A percentile compares a stretch with the other conserved stretches of the same genome.
Conservation (phyloP, 371 early-diverging fungal species). For the Apophysomyces ossiformis region DNA sequence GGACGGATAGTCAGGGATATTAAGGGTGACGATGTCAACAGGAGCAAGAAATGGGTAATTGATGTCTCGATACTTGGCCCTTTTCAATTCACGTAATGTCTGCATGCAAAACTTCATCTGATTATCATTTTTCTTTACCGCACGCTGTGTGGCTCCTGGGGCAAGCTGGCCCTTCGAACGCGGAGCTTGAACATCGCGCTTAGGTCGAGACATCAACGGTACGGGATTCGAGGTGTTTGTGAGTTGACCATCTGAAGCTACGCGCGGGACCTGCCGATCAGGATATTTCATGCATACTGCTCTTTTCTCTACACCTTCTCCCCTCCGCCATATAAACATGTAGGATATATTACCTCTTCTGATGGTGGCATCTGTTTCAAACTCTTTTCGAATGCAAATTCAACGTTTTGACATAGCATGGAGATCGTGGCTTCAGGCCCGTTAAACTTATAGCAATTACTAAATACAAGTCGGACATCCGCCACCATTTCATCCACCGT, state of each 20-base stretch:
- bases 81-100: conserved; percentile 79
- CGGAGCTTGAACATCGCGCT: conserved; percentile 77
- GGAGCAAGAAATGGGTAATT: conserved; percentile 87
- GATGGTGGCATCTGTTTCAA: conserved; percentile 71
- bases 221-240: neutral
- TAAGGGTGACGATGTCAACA: conserved; percentile 91
- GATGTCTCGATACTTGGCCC: conserved; percentile 72
- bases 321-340: neutral
- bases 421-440: conserved; percentile 80
- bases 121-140: conserved; percentile 60
- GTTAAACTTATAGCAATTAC: conserved; percentile 94
- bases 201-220: conserved; percentile 48
- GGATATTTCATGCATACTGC: neutral
- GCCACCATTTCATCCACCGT: conserved; percentile 70
- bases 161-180: conserved; percentile 59
- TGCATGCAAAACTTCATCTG: conserved; percentile 74
- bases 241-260: neutral
- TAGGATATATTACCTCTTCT: conserved; percentile 31
- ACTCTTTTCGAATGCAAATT: conserved; percentile 73
- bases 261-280: neutral
- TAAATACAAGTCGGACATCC: conserved; percentile 81
- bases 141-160: conserved; percentile 43
- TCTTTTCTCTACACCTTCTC: neutral
- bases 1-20: conserved; percentile 93
- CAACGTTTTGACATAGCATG: conserved; percentile 73